Evolutionary conservation across 2,329 filamentous ascomycete genomes (phyloP), one percentile per base, ranked within the genome.

Genomic region (Trematosphaeria pertusa): DNA sequence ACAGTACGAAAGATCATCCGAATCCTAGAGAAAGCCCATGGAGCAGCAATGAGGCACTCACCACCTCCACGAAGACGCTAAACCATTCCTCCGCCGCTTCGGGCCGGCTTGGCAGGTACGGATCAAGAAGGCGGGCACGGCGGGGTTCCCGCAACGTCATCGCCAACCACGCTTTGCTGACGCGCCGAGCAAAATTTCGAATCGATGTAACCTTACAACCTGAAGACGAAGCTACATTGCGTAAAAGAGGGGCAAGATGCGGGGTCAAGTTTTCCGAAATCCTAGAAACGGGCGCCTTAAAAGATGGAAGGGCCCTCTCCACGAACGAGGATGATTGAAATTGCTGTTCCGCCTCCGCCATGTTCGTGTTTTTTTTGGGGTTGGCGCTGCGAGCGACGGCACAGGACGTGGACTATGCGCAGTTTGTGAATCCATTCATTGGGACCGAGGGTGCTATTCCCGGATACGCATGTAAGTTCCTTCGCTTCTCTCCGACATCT

Each of bases 371-470:
- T 14, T 18, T 35, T 18, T 15, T 46, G 32, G 37, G 36, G 15
- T 18, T 31, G 6, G 20, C 48, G 24, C 17, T 56, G 10, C 26
- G 28, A 26, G 47, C 37, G 6, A 4, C 17, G 11, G 53, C 59
- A 14, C 57, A 66, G n/a, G 45, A 52, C 32, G 49, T 60, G 10
- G 67, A 71, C 21, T 70, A 65, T 36, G 40, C 66, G 19, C 61
- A 67, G 39, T 71, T 61, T 22, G 77, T 78, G 7, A 77, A 79
- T 46, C 68, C 73, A 1, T 72, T 79, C 34, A 78, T 79, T 15
- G 77, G 76, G 5, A 75, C 75, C 1, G 75, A 78, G 52, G 76
- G 76, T 6, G 73, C 73, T 0, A 73, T 71, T 24, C 55, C 73
- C 3, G 75, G 75, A 3, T 69, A 68, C 36, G 64, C 67, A 17